These are phyloP conservation scores for Eucalyptus regnans DNA, from an alignment of 345 rosid genomes.

Conservation along the genomic window DNA sequence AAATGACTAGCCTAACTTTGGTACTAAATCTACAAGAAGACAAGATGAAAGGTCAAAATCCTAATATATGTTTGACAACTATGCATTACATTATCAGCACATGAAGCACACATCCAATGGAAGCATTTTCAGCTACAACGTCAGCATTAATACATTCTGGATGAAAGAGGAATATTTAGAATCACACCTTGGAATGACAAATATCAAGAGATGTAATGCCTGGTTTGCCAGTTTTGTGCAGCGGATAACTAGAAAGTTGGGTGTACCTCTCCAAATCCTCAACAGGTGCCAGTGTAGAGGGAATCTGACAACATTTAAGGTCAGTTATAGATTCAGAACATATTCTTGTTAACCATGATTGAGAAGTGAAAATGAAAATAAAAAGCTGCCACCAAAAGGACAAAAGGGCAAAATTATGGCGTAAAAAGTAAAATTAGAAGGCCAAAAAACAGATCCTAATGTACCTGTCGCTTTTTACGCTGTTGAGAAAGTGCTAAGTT, in stretches of 20 bases:
- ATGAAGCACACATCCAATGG: not conserved
- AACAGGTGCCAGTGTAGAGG: slow-evolving; percentile 58
- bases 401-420: not conserved
- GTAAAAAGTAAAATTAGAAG: not conserved
- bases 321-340: not conserved
- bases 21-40: not conserved
- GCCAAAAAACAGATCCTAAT: not conserved
- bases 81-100: not conserved
- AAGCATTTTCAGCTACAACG: not conserved
- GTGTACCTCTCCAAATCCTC: slow-evolving; percentile 75
- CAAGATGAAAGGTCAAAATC: not conserved
- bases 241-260: slow-evolving; percentile 93
- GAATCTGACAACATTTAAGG: slow-evolving; percentile 27
- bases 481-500: slow-evolving; percentile 89
- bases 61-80: not conserved
- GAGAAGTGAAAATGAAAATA: not conserved
- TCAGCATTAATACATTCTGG: not conserved
- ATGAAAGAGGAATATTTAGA: not conserved
- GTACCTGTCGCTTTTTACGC: slow-evolving; percentile 86
- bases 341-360: not conserved
- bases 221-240: slow-evolving; percentile 86
- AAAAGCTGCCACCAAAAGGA: not conserved
- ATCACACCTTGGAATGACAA: slow-evolving; percentile 51
- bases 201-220: slow-evolving; percentile 81
- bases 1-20: not conserved